These are phyloP conservation scores for Colletotrichum zoysiae DNA, from an alignment of 2,329 filamentous ascomycete genomes.

Conservation along the genomic window DNA sequence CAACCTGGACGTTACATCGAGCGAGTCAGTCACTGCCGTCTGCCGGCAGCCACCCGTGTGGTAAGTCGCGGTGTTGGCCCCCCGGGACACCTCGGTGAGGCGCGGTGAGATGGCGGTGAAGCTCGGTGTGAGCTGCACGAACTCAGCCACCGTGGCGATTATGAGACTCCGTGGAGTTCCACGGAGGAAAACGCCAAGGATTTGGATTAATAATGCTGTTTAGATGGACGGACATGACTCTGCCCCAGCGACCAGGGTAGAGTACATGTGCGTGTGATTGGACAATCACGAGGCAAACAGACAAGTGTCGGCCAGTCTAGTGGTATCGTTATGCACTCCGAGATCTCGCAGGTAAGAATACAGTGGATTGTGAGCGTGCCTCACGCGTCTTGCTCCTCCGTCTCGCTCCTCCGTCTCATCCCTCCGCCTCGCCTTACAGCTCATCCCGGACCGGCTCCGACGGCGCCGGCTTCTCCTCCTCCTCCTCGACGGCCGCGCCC, in stretches of 20 bases:
- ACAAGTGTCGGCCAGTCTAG: not conserved
- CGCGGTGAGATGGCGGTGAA: not conserved
- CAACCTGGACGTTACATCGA: too few relatives aligned
- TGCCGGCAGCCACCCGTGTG: too few relatives aligned
- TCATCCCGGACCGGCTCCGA: constrained; percentile 26
- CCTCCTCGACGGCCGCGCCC: constrained; percentile 2
- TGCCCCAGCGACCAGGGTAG: too few relatives aligned
- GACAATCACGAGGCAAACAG: not conserved
- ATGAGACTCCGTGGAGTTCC: constrained; percentile 25
- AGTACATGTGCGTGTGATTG: not conserved
- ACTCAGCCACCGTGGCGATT: constrained; percentile 23
- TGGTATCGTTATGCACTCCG: not conserved
- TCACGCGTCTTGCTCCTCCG: not conserved
- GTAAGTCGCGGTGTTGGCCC: too few relatives aligned
- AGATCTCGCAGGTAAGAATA: not conserved
- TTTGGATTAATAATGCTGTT: constrained; percentile 22
- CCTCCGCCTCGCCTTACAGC: not conserved
- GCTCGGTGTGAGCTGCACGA: not conserved
- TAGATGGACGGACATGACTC: not conserved
- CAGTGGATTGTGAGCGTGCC: not conserved
- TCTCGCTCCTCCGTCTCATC: not conserved
- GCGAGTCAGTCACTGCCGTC: too few relatives aligned
- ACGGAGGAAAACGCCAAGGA: constrained; percentile 22
- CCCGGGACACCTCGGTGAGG: not conserved
- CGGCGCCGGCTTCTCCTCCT: not conserved